Evolutionary conservation across 768 basidiomycete genomes (phyloP).

Genomic region (Tremella yokohamensis): DNA sequence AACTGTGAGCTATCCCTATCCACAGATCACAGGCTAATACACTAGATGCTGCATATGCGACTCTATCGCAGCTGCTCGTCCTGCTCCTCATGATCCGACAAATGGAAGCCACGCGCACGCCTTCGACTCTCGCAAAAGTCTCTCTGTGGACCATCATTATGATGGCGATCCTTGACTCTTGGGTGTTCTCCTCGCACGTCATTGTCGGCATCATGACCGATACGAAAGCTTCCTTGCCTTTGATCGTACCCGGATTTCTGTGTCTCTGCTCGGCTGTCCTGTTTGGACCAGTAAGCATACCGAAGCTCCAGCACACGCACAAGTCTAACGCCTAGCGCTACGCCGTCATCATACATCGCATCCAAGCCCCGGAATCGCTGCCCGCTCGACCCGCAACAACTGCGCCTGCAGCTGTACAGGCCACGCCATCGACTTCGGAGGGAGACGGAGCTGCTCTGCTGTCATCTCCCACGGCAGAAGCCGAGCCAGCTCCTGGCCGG

Average conservation of each 20-base stretch:
- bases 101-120: constrained; percentile 69
- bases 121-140: constrained; percentile 70
- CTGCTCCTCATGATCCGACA: constrained; percentile 70
- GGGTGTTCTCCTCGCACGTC: constrained; percentile 81
- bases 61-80: constrained; percentile 64
- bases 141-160: constrained; percentile 79
- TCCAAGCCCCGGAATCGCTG: constrained; percentile 61
- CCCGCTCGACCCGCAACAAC: constrained; percentile 32
- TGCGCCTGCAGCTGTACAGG: constrained; percentile 8
- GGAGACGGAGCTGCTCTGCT: neutral
- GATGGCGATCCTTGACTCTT: constrained; percentile 73
- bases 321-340: constrained; percentile 64
- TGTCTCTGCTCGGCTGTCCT: constrained; percentile 70
- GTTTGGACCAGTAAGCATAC: constrained; percentile 67
- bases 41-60: constrained; percentile 69
- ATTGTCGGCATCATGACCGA: constrained; percentile 83
- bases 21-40: constrained; percentile 14
- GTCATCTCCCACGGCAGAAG: constrained; percentile 2
- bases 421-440: neutral
- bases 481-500: neutral
- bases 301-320: neutral
- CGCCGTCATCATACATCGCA: constrained; percentile 70
- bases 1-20: constrained; percentile 54
- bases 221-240: constrained; percentile 71
- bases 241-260: constrained; percentile 79